Conservation (phyloP, 768 basidiomycete genomes). For the Boletus barrowsii region DNA sequence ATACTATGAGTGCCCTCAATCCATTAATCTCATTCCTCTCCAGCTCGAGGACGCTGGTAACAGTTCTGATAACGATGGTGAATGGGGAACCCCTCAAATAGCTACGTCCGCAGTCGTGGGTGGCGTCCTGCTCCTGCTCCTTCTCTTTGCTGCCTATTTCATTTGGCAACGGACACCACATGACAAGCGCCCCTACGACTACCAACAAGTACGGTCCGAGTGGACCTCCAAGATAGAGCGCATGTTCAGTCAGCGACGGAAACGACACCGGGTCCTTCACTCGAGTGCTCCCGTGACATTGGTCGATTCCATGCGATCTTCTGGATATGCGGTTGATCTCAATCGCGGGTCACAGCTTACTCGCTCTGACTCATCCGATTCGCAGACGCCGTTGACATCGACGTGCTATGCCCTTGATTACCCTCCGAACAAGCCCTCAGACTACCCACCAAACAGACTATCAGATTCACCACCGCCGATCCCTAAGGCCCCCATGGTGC, state of each 20-base stretch:
- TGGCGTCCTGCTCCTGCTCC: constrained; percentile 25
- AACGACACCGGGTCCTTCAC: constrained; percentile 13
- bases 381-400: constrained; percentile 25
- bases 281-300: constrained; percentile 18
- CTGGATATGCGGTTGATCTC: not conserved
- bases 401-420: constrained; percentile 1
- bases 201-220: constrained; percentile 10
- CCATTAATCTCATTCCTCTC: not conserved
- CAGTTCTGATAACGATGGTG: not conserved
- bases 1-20: not conserved
- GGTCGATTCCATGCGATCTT: constrained; percentile 20
- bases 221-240: constrained; percentile 15
- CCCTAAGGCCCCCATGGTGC: constrained; percentile 2
- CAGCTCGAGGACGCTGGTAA: constrained; percentile 9
- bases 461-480: constrained; percentile 4
- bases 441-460: constrained; percentile 11
- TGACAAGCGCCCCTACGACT: constrained; percentile 5
- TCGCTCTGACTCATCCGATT: constrained; percentile 28
- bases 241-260: constrained; percentile 15
- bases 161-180: constrained; percentile 22
- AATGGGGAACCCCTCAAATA: constrained; percentile 33
- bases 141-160: constrained; percentile 20
- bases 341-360: constrained; percentile 5
- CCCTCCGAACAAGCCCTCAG: constrained; percentile 5
- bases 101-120: constrained; percentile 35